Percentiles rank a stretch among this genome's conserved stretches.
These are phyloP conservation scores for Coelastrella sp. DNA, from an alignment of 139 green algal genomes.

Conservation along the genomic window DNA sequence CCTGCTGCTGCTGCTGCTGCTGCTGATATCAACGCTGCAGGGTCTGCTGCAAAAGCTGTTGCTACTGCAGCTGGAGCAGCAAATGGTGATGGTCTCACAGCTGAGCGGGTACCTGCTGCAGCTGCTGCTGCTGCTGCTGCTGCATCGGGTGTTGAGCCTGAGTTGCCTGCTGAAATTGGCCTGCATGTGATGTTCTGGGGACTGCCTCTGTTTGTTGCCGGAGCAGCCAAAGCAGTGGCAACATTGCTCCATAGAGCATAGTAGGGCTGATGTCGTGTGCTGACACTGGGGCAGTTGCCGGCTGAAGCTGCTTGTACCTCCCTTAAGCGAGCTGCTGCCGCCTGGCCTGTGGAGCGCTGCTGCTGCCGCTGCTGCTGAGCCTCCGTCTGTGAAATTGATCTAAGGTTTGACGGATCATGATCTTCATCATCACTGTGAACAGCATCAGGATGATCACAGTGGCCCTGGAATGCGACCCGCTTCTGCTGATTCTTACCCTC, in stretches of 20 bases:
- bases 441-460: no score
- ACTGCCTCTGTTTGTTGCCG: background rate
- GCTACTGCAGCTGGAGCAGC: slow-evolving; percentile 7
- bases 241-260: slow-evolving; percentile 37
- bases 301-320: slow-evolving; percentile 3
- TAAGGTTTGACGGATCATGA: background rate
- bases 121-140: slow-evolving; percentile 22
- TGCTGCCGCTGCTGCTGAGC: slow-evolving; percentile 7
- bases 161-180: background rate
- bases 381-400: slow-evolving; percentile 21
- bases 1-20: slow-evolving; percentile 32
- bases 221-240: slow-evolving; percentile 13
- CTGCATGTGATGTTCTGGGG: background rate
- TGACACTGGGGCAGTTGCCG: background rate
- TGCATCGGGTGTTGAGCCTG: background rate
- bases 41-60: background rate
- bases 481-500: background rate
- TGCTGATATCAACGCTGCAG: background rate
- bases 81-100: slow-evolving; percentile 33
- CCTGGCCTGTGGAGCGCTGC: background rate
- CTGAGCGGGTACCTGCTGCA: background rate
- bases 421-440: no score
- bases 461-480: background rate
- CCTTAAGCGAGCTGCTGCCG: background rate
- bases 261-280: slow-evolving; percentile 29